Conservation (phyloP, 78 protist species). For the Dictyostelium discoideum region dicty_2.7 NC_007091.3:877501-878000, state of each 20-base stretch:
- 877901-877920: not conserved
- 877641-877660: not conserved
- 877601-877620: slow-evolving; percentile 60
- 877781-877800: not conserved
- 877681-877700: not conserved
- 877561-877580: slow-evolving; percentile 52
- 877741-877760: not conserved
- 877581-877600: slow-evolving; percentile 57
- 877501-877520: not conserved
- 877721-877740: not conserved
- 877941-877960: not conserved
- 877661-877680: not conserved
- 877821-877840: not conserved
- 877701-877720: not conserved
- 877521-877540: slow-evolving; percentile 47
- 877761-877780: not conserved
- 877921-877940: not conserved
- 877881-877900: not conserved
- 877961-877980: slow-evolving; percentile 3
- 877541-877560: slow-evolving; percentile 39
- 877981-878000: not conserved
- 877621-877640: slow-evolving; percentile 39
- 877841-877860: not conserved
- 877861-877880: not conserved
- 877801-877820: not conserved